Conservation (phyloP, 371 early-diverging fungal genomes). For the Funneliformis caledonium region DNA sequence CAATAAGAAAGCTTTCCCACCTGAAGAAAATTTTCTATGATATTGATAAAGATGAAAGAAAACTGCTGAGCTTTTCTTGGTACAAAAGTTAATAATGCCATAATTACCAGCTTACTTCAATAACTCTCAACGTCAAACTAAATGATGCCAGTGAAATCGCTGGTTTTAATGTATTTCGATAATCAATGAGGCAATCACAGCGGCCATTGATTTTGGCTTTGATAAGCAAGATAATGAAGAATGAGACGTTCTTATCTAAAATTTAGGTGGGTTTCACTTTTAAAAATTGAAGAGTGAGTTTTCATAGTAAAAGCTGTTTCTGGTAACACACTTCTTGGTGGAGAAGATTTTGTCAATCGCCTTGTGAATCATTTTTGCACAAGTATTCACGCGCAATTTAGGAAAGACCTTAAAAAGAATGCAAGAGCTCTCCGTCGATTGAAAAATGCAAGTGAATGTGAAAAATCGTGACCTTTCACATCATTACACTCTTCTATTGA, state of each 20-base stretch:
- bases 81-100: conserved; percentile 87
- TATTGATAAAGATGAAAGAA: too few relatives aligned
- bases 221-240: conserved; percentile 72
- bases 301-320: too few relatives aligned
- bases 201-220: conserved; percentile 96
- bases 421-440: conserved; percentile 85
- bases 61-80: conserved; percentile 67
- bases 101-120: conserved; percentile 55
- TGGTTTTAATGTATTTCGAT: conserved; percentile 95
- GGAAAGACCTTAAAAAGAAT: conserved; percentile 61
- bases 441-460: conserved; percentile 94
- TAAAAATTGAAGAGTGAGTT: conserved; percentile 70
- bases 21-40: conserved; percentile 86
- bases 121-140: not conserved
- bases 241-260: conserved; percentile 93
- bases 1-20: conserved; percentile 90
- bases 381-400: conserved; percentile 56
- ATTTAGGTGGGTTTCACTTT: conserved; percentile 97
- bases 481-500: conserved; percentile 88
- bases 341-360: too few relatives aligned
- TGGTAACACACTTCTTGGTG: too few relatives aligned
- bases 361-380: too few relatives aligned
- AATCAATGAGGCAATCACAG: conserved; percentile 98
- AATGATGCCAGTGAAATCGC: conserved; percentile 97
- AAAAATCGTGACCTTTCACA: conserved; percentile 93